A percentile compares a stretch with the other conserved stretches of the same genome.
Conservation (phyloP, 225 moss, liverwort and hornwort genomes). For the Antitrichia curtipendula region DNA sequence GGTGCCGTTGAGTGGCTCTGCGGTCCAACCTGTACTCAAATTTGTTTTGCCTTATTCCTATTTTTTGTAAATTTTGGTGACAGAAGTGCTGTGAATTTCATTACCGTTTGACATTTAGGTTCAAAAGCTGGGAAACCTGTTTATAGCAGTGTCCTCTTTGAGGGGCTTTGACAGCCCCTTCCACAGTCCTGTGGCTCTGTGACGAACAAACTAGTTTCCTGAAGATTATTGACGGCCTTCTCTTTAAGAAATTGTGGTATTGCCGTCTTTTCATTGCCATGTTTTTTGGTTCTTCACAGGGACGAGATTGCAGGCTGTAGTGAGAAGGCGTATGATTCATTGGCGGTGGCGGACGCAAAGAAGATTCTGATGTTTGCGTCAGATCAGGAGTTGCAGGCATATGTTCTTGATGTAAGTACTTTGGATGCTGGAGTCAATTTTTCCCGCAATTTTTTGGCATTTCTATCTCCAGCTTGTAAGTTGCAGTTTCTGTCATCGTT, state of each 20-base stretch:
- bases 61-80: background rate
- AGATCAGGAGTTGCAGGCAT: slow-evolving; percentile 57
- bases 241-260: background rate
- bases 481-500: background rate
- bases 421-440: background rate
- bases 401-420: slow-evolving; percentile 45
- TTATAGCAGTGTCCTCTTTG: background rate
- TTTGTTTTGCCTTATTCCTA: background rate
- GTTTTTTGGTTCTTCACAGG: background rate
- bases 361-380: slow-evolving; percentile 71
- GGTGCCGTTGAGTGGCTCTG: background rate
- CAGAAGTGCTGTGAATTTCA: background rate
- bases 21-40: background rate
- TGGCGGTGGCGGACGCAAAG: slow-evolving; percentile 64
- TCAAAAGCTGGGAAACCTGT: background rate
- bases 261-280: background rate
- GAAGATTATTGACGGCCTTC: background rate
- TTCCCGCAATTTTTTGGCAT: background rate
- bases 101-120: background rate
- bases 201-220: background rate
- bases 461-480: background rate
- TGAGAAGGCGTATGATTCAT: slow-evolving; percentile 77
- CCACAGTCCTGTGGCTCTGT: background rate
- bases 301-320: slow-evolving; percentile 86
- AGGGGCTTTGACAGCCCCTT: background rate